Evolutionary conservation across 2,329 filamentous ascomycete genomes (phyloP).

Genomic region (Coleophoma eucalyptorum): DNA sequence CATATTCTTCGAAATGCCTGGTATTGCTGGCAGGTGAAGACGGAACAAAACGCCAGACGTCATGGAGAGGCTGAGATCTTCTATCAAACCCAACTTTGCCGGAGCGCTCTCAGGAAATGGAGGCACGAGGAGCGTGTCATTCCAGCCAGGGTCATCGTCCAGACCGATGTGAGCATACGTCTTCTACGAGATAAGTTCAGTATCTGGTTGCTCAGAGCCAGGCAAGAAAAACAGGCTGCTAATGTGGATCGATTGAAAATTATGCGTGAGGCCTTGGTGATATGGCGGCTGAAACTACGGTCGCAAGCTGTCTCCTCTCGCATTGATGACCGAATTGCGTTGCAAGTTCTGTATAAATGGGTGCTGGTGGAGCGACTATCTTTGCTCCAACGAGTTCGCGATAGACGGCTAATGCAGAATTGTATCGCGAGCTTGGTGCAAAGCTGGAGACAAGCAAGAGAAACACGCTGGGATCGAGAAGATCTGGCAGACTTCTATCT

Average conservation of each 20-base stretch:
- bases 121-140: conserved; percentile 18
- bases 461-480: conserved; percentile 18
- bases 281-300: conserved; percentile 59
- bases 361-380: conserved; percentile 44
- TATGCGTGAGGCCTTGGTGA: conserved; percentile 52
- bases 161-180: conserved; percentile 37
- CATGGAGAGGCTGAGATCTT: conserved; percentile 10
- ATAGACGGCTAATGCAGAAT: conserved; percentile 33
- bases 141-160: conserved; percentile 30
- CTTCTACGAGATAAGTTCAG: conserved; percentile 40
- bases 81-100: conserved; percentile 7
- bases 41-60: conserved; percentile 7
- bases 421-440: conserved; percentile 34
- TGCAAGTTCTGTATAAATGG: conserved; percentile 58
- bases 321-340: conserved; percentile 51
- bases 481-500: conserved; percentile 17
- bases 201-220: conserved; percentile 43
- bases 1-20: conserved; percentile 13
- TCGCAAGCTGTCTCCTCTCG: conserved; percentile 44
- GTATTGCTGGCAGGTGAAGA: conserved; percentile 17
- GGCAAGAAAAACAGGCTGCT: conserved; percentile 41
- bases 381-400: conserved; percentile 24
- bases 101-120: conserved; percentile 20
- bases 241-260: conserved; percentile 47
- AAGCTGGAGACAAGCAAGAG: conserved; percentile 28